phyloP scores from a whole-genome alignment of 768 basidiomycete genomes.

The Boletus rubropictus region DNA sequence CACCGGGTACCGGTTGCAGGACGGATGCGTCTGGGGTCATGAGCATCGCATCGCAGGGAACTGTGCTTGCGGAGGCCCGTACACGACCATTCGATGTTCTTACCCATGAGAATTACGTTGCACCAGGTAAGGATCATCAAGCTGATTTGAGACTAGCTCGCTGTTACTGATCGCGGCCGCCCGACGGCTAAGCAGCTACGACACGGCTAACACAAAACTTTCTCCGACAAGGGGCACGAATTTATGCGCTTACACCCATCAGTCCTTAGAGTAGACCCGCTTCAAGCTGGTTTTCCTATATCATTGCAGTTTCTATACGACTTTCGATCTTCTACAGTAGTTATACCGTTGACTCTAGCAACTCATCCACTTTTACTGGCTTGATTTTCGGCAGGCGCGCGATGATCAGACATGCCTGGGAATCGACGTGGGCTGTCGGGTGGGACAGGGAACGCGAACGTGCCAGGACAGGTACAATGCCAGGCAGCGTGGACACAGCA shows the following conservation, averaged over 20 bases:
- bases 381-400: no score
- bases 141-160: constrained; percentile 14
- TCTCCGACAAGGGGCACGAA: constrained; percentile 50
- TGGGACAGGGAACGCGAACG: background rate
- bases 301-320: constrained; percentile 13
- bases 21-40: constrained; percentile 47
- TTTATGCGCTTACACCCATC: constrained; percentile 46
- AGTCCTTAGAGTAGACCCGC: constrained; percentile 30
- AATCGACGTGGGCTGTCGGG: constrained; percentile 5
- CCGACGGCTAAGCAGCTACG: constrained; percentile 30
- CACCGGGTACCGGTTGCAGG: constrained; percentile 27
- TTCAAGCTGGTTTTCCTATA: constrained; percentile 9
- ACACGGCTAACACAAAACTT: constrained; percentile 56
- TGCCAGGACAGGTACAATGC: background rate
- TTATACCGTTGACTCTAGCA: constrained; percentile 19
- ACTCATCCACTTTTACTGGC: constrained; percentile 7
- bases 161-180: constrained; percentile 12
- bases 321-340: constrained; percentile 27
- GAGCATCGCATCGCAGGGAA: constrained; percentile 53
- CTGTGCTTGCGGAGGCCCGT: constrained; percentile 61
- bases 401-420: constrained; percentile 21
- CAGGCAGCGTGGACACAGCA: constrained; percentile 7
- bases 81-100: constrained; percentile 79
- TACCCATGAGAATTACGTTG: constrained; percentile 65
- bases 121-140: constrained; percentile 57